Evolutionary conservation across 2,329 filamentous ascomycete species (phyloP).

Genomic region (Calycina herbarum): DNA sequence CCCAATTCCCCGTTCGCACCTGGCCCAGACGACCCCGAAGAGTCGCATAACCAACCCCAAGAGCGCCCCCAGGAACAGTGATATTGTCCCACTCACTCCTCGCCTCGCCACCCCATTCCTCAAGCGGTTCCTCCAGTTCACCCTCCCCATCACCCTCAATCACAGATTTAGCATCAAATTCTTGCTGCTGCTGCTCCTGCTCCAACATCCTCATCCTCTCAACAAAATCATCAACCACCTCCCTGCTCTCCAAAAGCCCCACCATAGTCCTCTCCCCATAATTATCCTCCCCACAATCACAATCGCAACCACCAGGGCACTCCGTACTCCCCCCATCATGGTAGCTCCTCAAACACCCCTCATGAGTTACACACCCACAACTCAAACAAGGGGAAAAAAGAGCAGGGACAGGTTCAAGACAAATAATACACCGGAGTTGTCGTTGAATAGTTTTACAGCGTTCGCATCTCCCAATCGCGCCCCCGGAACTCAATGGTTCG

Average conservation of each 20-base stretch:
- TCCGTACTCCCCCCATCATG: conserved; percentile 45
- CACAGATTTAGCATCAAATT: conserved; percentile 4
- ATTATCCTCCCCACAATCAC: conserved; percentile 48
- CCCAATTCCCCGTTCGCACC: conserved; percentile 34
- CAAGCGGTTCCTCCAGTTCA: neutral
- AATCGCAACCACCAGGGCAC: conserved; percentile 66
- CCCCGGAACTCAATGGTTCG: conserved; percentile 43
- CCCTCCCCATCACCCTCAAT: too few species aligned
- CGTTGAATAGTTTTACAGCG: conserved; percentile 55
- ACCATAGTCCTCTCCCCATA: conserved; percentile 52
- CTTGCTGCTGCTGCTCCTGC: neutral
- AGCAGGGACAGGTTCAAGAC: conserved; percentile 58
- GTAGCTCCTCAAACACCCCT: conserved; percentile 46
- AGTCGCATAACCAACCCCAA: conserved; percentile 32
- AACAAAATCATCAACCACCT: conserved; percentile 49
- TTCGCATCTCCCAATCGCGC: conserved; percentile 50
- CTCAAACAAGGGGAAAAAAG: conserved; percentile 61
- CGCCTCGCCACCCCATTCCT: conserved; percentile 19
- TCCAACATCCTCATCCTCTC: conserved; percentile 32
- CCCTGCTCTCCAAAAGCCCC: conserved; percentile 62
- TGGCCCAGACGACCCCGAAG: conserved; percentile 33
- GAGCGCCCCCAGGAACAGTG: conserved; percentile 14
- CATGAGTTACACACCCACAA: conserved; percentile 63
- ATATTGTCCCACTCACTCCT: conserved; percentile 32
- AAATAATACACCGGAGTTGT: conserved; percentile 63